These are phyloP conservation scores for Raffaelea arxii DNA, from an alignment of 2,329 filamentous ascomycete species.

Conservation along the genomic window DNA sequence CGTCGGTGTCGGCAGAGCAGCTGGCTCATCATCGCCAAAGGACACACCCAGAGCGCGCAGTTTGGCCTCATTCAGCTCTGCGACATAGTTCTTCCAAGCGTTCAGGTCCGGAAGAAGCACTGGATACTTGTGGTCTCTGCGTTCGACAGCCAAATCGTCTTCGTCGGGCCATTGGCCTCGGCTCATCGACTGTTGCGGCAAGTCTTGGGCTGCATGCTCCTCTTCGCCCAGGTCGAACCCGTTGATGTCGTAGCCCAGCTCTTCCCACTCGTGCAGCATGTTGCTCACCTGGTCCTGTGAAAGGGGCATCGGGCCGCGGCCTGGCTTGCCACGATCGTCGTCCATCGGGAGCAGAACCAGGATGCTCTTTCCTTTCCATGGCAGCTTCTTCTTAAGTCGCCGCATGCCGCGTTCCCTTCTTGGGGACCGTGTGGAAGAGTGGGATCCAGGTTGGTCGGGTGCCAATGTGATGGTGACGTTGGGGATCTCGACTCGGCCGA, in stretches of 20 bases:
- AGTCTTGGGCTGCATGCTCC: constrained; percentile 14
- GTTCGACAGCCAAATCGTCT: constrained; percentile 47
- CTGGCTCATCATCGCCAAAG: constrained; percentile 62
- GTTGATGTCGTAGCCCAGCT: constrained; percentile 57
- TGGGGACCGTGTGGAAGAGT: constrained; percentile 12
- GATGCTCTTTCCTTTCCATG: constrained; percentile 68
- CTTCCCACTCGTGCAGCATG: constrained; percentile 57
- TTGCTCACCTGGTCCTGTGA: constrained; percentile 43
- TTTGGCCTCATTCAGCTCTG: constrained; percentile 81
- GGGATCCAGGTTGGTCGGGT: too few species aligned
- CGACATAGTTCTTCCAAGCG: constrained; percentile 66
- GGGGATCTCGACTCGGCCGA: too few species aligned
- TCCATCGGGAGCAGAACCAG: constrained; percentile 60
- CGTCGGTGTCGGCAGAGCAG: constrained; percentile 39
- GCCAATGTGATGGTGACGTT: too few species aligned
- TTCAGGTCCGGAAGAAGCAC: constrained; percentile 64
- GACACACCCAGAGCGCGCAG: constrained; percentile 83
- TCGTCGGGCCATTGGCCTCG: constrained; percentile 57
- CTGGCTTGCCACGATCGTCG: constrained; percentile 52
- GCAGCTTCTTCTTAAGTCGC: constrained; percentile 60
- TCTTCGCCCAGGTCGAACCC: constrained; percentile 59
- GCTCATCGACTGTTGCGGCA: constrained; percentile 44
- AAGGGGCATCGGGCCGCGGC: constrained; percentile 44
- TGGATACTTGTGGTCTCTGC: constrained; percentile 39
- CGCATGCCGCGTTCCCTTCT: constrained; percentile 36